Conservation (phyloP, 306 rosid genomes). For the Arachis hypogaea region DNA sequence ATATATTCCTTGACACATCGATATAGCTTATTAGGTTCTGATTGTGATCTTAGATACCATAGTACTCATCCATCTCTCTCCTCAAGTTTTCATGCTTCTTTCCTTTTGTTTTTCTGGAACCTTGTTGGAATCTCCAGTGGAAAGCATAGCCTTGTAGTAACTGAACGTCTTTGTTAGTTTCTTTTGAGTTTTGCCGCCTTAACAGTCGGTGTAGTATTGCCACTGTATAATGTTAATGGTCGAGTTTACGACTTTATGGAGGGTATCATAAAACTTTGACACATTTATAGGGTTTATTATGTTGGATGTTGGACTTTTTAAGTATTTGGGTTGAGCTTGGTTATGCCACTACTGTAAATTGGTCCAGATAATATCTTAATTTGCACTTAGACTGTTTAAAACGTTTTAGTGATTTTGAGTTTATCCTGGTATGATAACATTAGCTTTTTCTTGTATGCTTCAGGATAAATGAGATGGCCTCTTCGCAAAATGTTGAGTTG, state of each 20-base stretch:
- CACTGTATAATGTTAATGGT: not conserved
- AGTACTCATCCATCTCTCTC: not conserved
- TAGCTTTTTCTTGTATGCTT: slow-evolving; percentile 31
- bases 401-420: not conserved
- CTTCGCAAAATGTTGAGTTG: slow-evolving; percentile 91
- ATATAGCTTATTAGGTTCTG: slow-evolving; percentile 5
- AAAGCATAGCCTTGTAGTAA: not conserved
- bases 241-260: not conserved
- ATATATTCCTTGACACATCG: not conserved
- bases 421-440: slow-evolving; percentile 20
- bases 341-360: not conserved
- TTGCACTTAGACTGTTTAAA: not conserved
- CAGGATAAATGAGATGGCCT: slow-evolving; percentile 71
- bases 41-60: not conserved
- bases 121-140: not conserved
- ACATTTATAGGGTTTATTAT: slow-evolving; percentile 1
- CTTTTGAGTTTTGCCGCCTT: not conserved
- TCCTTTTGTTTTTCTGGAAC: slow-evolving; percentile 21
- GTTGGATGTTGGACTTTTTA: slow-evolving; percentile 1
- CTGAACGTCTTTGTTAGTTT: not conserved
- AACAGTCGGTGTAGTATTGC: not conserved
- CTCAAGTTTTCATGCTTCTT: slow-evolving; percentile 5
- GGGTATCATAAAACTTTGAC: slow-evolving; percentile 6
- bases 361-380: slow-evolving; percentile 1
- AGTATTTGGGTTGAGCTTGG: slow-evolving; percentile 8